Evolutionary conservation across 371 early-diverging fungal species (phyloP).

Genomic region (Mortierella sp.): DNA sequence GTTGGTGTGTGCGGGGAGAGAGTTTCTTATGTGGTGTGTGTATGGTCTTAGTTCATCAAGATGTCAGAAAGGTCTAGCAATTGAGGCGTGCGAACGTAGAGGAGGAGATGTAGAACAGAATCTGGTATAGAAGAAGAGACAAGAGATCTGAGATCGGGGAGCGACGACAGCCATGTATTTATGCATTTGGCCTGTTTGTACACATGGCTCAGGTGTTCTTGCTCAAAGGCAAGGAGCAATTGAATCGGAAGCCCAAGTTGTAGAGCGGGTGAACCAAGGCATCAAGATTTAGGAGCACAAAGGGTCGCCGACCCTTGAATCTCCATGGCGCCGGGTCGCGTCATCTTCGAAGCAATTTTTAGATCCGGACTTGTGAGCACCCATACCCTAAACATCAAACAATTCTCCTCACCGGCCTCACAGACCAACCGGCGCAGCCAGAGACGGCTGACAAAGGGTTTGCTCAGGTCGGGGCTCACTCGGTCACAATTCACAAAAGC

Average conservation of each 20-base stretch:
- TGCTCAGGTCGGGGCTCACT: background rate
- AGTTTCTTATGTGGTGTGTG: no score
- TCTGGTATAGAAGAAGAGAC: constrained; percentile 1
- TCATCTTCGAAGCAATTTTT: constrained; percentile 9
- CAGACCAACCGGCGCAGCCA: background rate
- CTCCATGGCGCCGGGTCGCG: constrained; percentile 4
- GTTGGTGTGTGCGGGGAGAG: no score
- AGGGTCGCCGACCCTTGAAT: constrained; percentile 8
- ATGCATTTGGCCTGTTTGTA: constrained; percentile 8
- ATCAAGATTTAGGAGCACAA: background rate
- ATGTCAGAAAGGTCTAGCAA: background rate
- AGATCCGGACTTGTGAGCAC: constrained; percentile 7
- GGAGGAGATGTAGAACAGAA: background rate
- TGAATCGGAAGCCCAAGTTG: constrained; percentile 6
- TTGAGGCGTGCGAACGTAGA: background rate
- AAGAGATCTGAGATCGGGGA: constrained; percentile 5
- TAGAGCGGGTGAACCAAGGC: no score
- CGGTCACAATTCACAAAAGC: background rate
- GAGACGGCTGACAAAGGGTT: constrained; percentile 1
- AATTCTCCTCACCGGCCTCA: no score
- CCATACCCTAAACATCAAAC: constrained; percentile 4
- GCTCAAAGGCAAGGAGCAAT: background rate
- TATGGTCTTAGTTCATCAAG: constrained; percentile 34
- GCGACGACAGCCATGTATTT: constrained; percentile 5
- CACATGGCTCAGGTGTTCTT: background rate